Percentiles rank a stretch among this genome's conserved stretches.
Evolutionary conservation across 176 grass and related monocot species (phyloP).

Genomic region (Aegilops longissima): DNA sequence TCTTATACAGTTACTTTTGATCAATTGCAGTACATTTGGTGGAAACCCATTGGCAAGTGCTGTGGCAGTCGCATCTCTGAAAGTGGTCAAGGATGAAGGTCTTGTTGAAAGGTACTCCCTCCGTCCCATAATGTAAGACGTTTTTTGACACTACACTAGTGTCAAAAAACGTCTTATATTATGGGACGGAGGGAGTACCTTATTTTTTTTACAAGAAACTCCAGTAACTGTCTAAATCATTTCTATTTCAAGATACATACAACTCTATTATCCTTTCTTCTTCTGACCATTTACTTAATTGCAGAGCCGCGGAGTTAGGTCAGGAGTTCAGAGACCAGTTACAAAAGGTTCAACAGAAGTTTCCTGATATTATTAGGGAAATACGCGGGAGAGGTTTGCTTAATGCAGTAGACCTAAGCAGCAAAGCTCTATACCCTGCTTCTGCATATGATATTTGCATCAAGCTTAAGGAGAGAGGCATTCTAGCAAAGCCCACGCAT

Average conservation of each 20-base stretch:
- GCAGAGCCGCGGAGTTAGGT: constrained; percentile 70
- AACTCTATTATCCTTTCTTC: background rate
- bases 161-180: no score
- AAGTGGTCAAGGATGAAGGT: constrained; percentile 85
- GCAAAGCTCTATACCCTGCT: constrained; percentile 56
- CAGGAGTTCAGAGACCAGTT: constrained; percentile 75
- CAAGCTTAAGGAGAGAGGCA: constrained; percentile 91
- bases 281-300: constrained; percentile 7
- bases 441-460: constrained; percentile 95
- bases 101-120: constrained; percentile 87
- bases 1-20: constrained; percentile 23
- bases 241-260: background rate
- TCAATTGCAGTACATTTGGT: constrained; percentile 80
- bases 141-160: no score
- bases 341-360: constrained; percentile 56
- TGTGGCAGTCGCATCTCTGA: constrained; percentile 81
- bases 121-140: no score
- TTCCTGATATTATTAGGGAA: constrained; percentile 79
- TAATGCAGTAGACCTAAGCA: constrained; percentile 86
- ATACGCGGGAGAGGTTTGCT: constrained; percentile 86
- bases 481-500: constrained; percentile 95
- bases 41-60: constrained; percentile 96
- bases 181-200: no score
- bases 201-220: constrained; percentile 13
- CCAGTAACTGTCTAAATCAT: background rate